Conservation (phyloP, 176 grass and related monocot species). For the Luzula sylvatica region DNA sequence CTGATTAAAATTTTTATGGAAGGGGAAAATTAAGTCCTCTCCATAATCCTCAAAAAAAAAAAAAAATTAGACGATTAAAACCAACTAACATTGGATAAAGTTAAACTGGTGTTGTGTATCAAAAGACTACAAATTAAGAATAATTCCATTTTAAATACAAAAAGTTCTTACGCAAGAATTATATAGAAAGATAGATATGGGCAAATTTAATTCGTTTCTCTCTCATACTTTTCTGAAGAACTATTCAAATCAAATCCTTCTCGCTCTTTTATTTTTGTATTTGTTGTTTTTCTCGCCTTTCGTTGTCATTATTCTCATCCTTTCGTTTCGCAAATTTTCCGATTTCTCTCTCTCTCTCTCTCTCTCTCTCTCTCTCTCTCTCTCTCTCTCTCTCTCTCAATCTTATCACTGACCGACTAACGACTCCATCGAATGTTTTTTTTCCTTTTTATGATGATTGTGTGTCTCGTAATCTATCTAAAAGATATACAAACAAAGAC, state of each 20-base stretch:
- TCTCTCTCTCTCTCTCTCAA: conserved; percentile 13
- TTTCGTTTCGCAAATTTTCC: neutral
- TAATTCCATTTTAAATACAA: conserved; percentile 10
- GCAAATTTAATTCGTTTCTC: conserved; percentile 20
- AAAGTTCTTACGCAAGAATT: conserved; percentile 11
- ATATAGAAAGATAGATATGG: neutral
- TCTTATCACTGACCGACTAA: conserved; percentile 10
- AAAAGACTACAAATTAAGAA: no score
- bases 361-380: conserved; percentile 8
- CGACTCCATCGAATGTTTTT: no score
- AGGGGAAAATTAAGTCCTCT: no score
- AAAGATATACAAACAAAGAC: no score
- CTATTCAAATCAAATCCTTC: conserved; percentile 5
- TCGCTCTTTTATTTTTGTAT: neutral
- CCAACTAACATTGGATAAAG: no score
- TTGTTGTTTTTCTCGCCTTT: conserved; percentile 1
- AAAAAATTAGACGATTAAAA: no score
- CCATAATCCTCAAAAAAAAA: no score
- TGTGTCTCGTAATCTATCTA: no score
- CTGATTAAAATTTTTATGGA: no score
- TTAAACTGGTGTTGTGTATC: no score
- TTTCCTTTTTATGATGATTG: no score
- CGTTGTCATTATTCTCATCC: conserved; percentile 2
- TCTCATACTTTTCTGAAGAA: conserved; percentile 22
- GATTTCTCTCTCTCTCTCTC: no score